Evolutionary conservation across 1,284 basidiomycete species (phyloP), one percentile per base, ranked within the genome.

Genomic region (Moesziomyces sp.): DNA sequence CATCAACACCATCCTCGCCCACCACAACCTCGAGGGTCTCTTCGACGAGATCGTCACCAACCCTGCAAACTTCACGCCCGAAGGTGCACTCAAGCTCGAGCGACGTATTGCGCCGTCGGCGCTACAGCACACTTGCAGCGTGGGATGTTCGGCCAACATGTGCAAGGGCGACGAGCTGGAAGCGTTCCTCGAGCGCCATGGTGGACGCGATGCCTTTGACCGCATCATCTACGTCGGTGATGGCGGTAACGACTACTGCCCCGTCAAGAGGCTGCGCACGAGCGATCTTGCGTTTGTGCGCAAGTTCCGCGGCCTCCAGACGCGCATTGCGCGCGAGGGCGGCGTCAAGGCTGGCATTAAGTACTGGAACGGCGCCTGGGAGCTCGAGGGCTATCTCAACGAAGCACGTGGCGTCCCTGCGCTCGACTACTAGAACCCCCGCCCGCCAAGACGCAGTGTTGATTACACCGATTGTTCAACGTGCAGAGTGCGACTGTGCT

Each of bases 131-230:
- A 84, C 81, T 2, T 99, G 96, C 86, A 87, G 86, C 53, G 88
- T 97, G 55, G 96, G 96, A 16, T 99, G 96, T 87, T 91, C 91
- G 61, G 89, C 92, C 11, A 99, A 99, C 86, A 97, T 99, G 94
- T 99, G 96, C 88, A 99, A 99, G 88, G 96, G 96, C 44, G 91
- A 92, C 76, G 96, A 99, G 84, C 88, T 99, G 30, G 89, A 91
- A 5, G 89, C 90, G 0, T 97, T 92, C 86, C 87, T 96, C 46
- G 86, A 86, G 2, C 86, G 89, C n/a, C 87, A 92, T 70, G 87
- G 88, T n/a, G 87, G 88, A 16, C 86, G 87, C 35, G 84, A 85
- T 7, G 62, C 78, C 5, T 98, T 88, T 80, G 91, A 96, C 69
- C 89, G 91, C 55, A 87, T 97, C 70, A 87, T 94, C 47, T 99